phyloP scores from a whole-genome alignment of 805 yeast genomes.

The Zygoascus bituminiphila region DNA sequence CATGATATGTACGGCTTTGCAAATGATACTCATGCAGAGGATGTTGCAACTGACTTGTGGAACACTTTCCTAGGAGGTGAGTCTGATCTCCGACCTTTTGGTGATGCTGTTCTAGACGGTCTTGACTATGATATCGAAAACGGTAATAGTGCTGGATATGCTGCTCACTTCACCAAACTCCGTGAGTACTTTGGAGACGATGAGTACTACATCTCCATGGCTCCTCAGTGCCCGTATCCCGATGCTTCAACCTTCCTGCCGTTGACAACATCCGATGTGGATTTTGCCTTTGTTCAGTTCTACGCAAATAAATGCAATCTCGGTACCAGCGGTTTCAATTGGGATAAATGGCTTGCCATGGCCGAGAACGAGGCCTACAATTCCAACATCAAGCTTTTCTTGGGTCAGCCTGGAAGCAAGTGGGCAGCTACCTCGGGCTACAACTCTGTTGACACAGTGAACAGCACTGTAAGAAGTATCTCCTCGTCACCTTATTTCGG shows the following conservation, averaged over 20 bases:
- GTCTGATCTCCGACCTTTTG: constrained; percentile 33
- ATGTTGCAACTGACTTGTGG: constrained; percentile 38
- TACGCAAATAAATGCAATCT: constrained; percentile 46
- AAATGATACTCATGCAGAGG: constrained; percentile 38
- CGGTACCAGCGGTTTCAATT: constrained; percentile 31
- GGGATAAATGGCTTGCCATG: constrained; percentile 41
- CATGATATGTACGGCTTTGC: constrained; percentile 37
- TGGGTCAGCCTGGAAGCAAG: constrained; percentile 53
- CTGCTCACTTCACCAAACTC: constrained; percentile 35
- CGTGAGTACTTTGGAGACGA: constrained; percentile 26
- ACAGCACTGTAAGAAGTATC: constrained; percentile 12
- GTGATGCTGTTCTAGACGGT: constrained; percentile 54
- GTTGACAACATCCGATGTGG: constrained; percentile 38
- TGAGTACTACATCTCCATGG: constrained; percentile 49
- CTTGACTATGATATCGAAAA: constrained; percentile 57
- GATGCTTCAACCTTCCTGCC: constrained; percentile 40
- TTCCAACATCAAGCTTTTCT: constrained; percentile 43
- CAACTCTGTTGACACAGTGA: constrained; percentile 23
- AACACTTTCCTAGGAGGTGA: constrained; percentile 40
- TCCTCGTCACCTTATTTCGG: constrained; percentile 33
- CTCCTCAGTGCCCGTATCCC: constrained; percentile 63
- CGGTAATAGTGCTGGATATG: constrained; percentile 40
- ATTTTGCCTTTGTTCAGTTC: constrained; percentile 57
- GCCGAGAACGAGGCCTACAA: constrained; percentile 43
- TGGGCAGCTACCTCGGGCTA: constrained; percentile 54